Base-by-base conservation (phyloP, 78 protist species). In the Polysphondylium violaceum region DNA sequence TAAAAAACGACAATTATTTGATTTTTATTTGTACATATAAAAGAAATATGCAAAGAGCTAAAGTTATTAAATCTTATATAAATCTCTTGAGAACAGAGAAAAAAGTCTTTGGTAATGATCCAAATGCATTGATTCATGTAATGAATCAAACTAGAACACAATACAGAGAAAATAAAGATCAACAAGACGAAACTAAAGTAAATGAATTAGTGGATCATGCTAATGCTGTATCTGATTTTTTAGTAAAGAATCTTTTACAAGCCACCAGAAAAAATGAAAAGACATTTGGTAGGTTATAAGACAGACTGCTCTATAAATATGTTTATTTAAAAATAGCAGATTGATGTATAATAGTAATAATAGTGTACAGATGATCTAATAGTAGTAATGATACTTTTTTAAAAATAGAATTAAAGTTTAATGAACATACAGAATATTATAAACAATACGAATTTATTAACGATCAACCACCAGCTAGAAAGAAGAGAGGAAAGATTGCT, bases 191-290 rank as follows among this genome's bases (percentile, higher is more conserved):
- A 17, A 31, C 12, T 5, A 79, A 79, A 59, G 68, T 79, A 27
- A 53, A 68, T 36, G 89, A 79, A 40, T 36, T 79, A 53, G 56
- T 79, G 16, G 76, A 79, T 12, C 89, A 79, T 55, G 89, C 89
- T 21, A 36, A 79, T 68, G 89, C 89, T 23, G 89, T 79, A 14
- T 67, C 89, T 38, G 55, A 67, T 16, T 79, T 79, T 68, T 79
- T 79, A 68, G 53, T 79, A 36, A 79, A 21, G 55, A 71, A 67
- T 67, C 51, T 73, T 31, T 33, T 79, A 31, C 89, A 79, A 79
- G 89, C 76, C 55, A 76, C 55, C 21, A 79, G 64, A 67, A 79
- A 79, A 47, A 59, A 60, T 40, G 89, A 79, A 7, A 79, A 51
- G 11, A n/a, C 5, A 38, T 67, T 79, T 55, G 68, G 89, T 79